Base-by-base conservation (phyloP, 768 basidiomycete species). In the Agaricus blazei region DNA sequence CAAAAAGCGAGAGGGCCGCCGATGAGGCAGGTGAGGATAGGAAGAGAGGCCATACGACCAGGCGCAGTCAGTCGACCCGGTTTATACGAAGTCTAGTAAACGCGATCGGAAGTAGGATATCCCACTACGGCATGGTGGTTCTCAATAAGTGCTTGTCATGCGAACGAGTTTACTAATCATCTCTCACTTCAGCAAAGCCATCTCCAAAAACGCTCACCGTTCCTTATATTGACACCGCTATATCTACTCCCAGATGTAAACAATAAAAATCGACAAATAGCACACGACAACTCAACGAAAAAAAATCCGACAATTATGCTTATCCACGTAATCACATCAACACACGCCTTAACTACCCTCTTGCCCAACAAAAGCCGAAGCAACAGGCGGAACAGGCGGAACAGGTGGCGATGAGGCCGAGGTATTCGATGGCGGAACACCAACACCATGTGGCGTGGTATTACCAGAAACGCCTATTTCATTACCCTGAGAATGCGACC, bases 301-400 rank as follows among this genome's bases (percentile, higher is more conserved):
- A 23, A 45, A 45, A 45, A 45, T 24, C 44, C 44, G 9, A 12
- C 27, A 45, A 15, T 8, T 6, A 3, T 3, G 9, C 19, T 45
- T 24, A 24, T 23, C 11, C 4, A 45, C 42, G 7, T 24, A 11
- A 45, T 12, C 23, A 34, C 48, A 1, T 34, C 48, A 36, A 11
- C 11, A 23, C 31, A 23, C 31, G 19, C 19, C 19, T 55, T 40
- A 55, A 34, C 54, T 48, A 9, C 48, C 47, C 14, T 48, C 46
- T 23, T 55, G 54, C 14, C 54, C 46, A 19, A 55, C 40, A 37
- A 55, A 48, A 9, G 47, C 46, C n/a, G 54, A 29, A 15, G 29
- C 28, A 24, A 43, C 29, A 48, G 54, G 47, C 14, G 54, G 46
- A 9, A 40, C 15, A 28, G 15, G 14, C 23, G 45, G 19, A 19